Evolutionary conservation across 352 stramenopile genomes (phyloP).

Genomic region (Vaucheria bursata): DNA sequence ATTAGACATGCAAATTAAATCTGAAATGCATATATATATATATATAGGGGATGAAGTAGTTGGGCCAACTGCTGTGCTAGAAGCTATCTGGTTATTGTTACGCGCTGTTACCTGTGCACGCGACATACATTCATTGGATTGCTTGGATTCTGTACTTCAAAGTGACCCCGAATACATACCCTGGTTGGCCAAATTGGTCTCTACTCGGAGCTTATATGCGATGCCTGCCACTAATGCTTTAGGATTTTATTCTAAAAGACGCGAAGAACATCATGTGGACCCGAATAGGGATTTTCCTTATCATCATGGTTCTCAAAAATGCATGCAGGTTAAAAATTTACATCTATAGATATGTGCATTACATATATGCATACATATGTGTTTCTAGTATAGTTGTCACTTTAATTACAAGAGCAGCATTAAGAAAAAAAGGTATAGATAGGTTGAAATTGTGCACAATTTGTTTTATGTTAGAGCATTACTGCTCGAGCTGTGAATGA

Average conservation of each 20-base stretch:
- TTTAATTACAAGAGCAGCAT: no score
- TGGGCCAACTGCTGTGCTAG: conserved; percentile 67
- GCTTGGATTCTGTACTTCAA: conserved; percentile 11
- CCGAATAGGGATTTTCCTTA: conserved; percentile 98
- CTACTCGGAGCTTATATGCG: conserved; percentile 53
- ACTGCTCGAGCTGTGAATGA: conserved; percentile 81
- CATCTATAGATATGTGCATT: no score
- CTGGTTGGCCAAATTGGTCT: conserved; percentile 59
- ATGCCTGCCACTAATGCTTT: conserved; percentile 78
- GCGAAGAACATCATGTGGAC: conserved; percentile 62
- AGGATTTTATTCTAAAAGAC: conserved; percentile 64
- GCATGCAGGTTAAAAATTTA: conserved; percentile 77
- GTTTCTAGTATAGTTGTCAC: no score
- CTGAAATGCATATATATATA: no score
- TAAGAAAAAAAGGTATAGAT: no score
- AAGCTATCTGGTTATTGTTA: conserved; percentile 65
- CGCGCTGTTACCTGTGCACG: conserved; percentile 49
- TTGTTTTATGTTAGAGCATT: no score
- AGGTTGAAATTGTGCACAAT: no score
- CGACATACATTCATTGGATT: conserved; percentile 12
- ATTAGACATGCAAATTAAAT: no score
- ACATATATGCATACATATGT: no score
- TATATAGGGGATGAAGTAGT: conserved; percentile 70
- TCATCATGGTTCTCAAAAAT: conserved; percentile 66
- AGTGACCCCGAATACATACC: conserved; percentile 3